phyloP scores from a whole-genome alignment of 805 yeast genomes.

The Pichia eremophila region DNA sequence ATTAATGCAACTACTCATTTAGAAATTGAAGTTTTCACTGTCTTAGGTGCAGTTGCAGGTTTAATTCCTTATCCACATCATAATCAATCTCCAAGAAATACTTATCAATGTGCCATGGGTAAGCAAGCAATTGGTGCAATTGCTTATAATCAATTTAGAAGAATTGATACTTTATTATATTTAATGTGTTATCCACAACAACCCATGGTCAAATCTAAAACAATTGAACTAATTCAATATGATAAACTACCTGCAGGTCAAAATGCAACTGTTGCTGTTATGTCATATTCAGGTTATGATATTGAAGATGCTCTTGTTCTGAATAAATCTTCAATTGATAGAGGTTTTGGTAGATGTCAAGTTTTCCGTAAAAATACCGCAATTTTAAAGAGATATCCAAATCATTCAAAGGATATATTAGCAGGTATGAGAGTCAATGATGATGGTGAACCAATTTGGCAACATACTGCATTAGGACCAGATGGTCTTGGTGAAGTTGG shows the following conservation, averaged over 20 bases:
- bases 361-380: constrained; percentile 88
- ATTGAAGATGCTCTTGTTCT: constrained; percentile 96
- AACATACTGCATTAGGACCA: constrained; percentile 79
- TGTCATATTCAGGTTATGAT: constrained; percentile 99
- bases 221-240: constrained; percentile 89
- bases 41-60: constrained; percentile 88
- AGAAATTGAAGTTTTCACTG: constrained; percentile 93
- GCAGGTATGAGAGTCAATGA: constrained; percentile 88
- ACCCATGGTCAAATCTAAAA: constrained; percentile 97
- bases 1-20: constrained; percentile 63
- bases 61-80: constrained; percentile 89
- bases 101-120: constrained; percentile 95
- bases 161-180: constrained; percentile 89
- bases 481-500: constrained; percentile 98
- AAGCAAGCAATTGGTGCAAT: constrained; percentile 99
- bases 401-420: constrained; percentile 84
- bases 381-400: constrained; percentile 82
- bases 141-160: constrained; percentile 90
- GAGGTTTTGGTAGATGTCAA: constrained; percentile 98
- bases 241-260: constrained; percentile 98
- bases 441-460: constrained; percentile 71
- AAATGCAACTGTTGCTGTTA: constrained; percentile 97
- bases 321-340: constrained; percentile 85
- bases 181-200: constrained; percentile 99
- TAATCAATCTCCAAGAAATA: constrained; percentile 86